These are phyloP conservation scores for Geranium brycei DNA, from an alignment of 345 rosid species.

Conservation along the genomic window DNA sequence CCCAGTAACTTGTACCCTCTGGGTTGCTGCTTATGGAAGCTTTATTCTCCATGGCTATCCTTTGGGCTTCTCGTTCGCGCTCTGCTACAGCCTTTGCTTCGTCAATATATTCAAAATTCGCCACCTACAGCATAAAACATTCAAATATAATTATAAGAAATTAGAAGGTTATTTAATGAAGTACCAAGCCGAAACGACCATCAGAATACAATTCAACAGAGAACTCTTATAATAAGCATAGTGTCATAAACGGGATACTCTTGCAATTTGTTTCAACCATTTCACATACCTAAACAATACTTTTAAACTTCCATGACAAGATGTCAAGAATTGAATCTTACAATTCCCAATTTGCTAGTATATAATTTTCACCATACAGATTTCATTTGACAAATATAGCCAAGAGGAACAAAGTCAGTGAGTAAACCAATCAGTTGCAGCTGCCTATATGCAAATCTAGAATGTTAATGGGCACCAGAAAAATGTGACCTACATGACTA, in stretches of 20 bases:
- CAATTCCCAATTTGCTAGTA: background rate
- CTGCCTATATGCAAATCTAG: background rate
- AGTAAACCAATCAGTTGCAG: background rate
- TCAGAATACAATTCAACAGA: background rate
- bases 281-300: background rate
- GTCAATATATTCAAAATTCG: slow-evolving; percentile 88
- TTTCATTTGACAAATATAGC: background rate
- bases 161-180: background rate
- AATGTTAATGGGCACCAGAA: background rate
- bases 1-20: slow-evolving; percentile 82
- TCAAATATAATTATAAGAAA: too few species aligned
- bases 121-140: slow-evolving; percentile 47
- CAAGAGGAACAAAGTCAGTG: background rate
- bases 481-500: background rate
- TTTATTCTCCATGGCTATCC: slow-evolving; percentile 44
- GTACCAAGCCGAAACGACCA: background rate
- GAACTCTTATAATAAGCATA: too few species aligned
- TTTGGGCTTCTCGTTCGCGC: slow-evolving; percentile 52
- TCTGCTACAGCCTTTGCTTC: slow-evolving; percentile 63
- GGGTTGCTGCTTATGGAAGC: slow-evolving; percentile 26
- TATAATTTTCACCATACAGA: background rate
- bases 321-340: too few species aligned
- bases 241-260: too few species aligned
- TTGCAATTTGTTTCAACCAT: too few species aligned
- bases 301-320: background rate